Evolutionary conservation across 1,139 yeast species (phyloP).

Genomic region (Zygosaccharomyces pseudobailii): DNA sequence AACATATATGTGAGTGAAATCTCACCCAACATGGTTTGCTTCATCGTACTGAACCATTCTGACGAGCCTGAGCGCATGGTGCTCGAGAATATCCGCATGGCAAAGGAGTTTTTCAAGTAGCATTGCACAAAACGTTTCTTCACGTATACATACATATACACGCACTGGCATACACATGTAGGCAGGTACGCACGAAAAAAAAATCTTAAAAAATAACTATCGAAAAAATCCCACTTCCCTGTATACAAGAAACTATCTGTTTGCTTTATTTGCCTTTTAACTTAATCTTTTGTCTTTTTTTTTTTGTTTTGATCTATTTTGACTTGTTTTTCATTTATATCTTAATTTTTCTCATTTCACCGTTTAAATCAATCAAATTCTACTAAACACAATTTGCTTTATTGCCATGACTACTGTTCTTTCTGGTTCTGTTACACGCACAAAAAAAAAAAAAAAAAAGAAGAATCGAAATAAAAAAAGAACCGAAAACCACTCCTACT

Average conservation of each 20-base stretch:
- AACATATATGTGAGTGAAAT: constrained; percentile 45
- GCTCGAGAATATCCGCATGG: constrained; percentile 38
- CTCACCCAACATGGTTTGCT: constrained; percentile 40
- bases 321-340: neutral
- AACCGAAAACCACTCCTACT: neutral
- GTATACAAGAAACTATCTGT: neutral
- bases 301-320: neutral
- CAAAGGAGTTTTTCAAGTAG: constrained; percentile 36
- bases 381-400: neutral
- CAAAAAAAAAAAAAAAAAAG: neutral
- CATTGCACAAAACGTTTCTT: no score
- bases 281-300: neutral
- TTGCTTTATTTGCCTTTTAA: neutral
- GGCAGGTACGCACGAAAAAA: neutral
- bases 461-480: no score
- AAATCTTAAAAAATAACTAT: no score
- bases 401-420: neutral
- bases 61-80: constrained; percentile 34
- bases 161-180: neutral
- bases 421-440: neutral
- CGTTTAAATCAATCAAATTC: neutral
- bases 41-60: constrained; percentile 35
- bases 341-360: neutral
- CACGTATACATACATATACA: neutral
- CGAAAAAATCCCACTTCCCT: neutral